phyloP scores from a whole-genome alignment of 352 stramenopile genomes.

The Phytophthora crassamura region DNA sequence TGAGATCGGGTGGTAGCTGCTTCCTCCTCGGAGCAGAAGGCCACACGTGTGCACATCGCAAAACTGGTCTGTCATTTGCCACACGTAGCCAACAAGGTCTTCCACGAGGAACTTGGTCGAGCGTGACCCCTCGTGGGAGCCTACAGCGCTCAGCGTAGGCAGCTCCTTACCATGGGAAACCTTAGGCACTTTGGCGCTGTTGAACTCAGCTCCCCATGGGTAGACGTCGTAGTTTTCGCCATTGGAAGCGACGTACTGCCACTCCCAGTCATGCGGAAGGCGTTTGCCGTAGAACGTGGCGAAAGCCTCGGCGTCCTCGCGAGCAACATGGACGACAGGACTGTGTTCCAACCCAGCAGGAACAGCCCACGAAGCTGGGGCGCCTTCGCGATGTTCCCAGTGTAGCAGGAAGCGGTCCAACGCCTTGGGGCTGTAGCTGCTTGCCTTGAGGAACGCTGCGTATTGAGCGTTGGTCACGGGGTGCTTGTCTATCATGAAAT shows the following conservation, averaged over 20 bases:
- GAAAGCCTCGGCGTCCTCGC: conserved; percentile 78
- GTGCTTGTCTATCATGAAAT: conserved; percentile 78
- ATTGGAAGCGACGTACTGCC: conserved; percentile 87
- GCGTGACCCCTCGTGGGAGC: conserved; percentile 52
- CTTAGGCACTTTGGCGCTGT: conserved; percentile 34
- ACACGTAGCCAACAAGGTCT: conserved; percentile 84
- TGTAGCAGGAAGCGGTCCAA: conserved; percentile 77
- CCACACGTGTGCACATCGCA: conserved; percentile 84
- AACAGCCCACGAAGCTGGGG: conserved; percentile 51
- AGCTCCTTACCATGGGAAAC: conserved; percentile 45
- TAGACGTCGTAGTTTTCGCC: conserved; percentile 60
- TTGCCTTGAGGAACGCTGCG: conserved; percentile 55
- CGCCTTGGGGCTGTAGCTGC: conserved; percentile 60
- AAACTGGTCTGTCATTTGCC: conserved; percentile 89
- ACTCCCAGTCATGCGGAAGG: conserved; percentile 86
- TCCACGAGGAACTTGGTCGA: conserved; percentile 62
- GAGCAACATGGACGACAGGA: conserved; percentile 77
- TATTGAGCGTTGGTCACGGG: conserved; percentile 85
- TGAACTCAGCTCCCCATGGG: conserved; percentile 62
- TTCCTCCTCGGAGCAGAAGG: conserved; percentile 78
- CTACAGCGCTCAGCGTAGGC: conserved; percentile 52
- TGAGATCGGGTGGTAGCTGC: conserved; percentile 71
- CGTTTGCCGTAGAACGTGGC: conserved; percentile 76
- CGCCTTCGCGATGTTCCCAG: conserved; percentile 59
- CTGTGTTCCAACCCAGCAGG: conserved; percentile 53